phyloP scores from a whole-genome alignment of 805 yeast species.

The Candida rishiriensis region DNA sequence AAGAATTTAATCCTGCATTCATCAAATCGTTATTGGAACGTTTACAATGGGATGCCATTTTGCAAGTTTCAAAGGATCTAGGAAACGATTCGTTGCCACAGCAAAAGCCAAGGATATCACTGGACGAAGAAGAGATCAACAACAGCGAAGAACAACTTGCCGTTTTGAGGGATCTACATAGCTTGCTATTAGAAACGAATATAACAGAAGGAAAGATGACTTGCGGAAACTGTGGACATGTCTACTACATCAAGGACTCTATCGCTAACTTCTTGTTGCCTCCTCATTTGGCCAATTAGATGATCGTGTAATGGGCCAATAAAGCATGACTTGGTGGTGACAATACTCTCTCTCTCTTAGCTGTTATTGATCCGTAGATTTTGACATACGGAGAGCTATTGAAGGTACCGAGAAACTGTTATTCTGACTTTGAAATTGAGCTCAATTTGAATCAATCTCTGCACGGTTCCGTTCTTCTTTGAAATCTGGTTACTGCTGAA shows the following conservation, averaged over 20 bases:
- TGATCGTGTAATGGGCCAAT: too few relatives aligned
- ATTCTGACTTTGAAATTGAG: too few relatives aligned
- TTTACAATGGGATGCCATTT: slow-evolving; percentile 83
- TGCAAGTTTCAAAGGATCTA: slow-evolving; percentile 70
- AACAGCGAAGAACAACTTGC: slow-evolving; percentile 3
- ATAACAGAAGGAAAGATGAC: slow-evolving; percentile 85
- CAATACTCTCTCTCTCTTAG: too few relatives aligned
- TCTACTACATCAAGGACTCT: slow-evolving; percentile 85
- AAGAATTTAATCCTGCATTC: slow-evolving; percentile 80
- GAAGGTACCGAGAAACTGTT: too few relatives aligned
- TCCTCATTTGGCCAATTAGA: slow-evolving; percentile 72
- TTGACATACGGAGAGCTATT: too few relatives aligned
- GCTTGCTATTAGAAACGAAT: slow-evolving; percentile 76
- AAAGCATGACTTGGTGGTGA: too few relatives aligned
- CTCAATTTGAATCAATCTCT: too few relatives aligned
- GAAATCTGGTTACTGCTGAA: too few relatives aligned
- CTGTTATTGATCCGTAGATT: too few relatives aligned
- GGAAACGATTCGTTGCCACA: slow-evolving; percentile 62
- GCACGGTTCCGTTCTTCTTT: too few relatives aligned
- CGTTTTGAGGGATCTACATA: slow-evolving; percentile 71
- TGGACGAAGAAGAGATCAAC: slow-evolving; percentile 32
- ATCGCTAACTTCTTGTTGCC: slow-evolving; percentile 93
- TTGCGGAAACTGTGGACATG: slow-evolving; percentile 81
- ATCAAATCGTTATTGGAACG: slow-evolving; percentile 70
- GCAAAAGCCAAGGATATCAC: slow-evolving; percentile 46